Evolutionary conservation across 805 yeast genomes (phyloP).

Genomic region (Yarrowia phangngaensis): DNA sequence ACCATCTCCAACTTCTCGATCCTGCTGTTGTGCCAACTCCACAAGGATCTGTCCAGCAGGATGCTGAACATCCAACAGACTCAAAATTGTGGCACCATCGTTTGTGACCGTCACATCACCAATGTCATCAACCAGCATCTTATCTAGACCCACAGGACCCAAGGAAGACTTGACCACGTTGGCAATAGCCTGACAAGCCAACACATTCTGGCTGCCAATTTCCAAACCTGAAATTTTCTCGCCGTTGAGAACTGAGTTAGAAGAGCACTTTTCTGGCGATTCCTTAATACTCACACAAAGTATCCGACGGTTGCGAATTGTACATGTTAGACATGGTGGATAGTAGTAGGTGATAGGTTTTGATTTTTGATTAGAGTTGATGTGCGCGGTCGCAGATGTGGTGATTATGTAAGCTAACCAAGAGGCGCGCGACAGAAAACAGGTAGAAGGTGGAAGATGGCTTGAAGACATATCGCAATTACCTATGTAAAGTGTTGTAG

Average conservation of each 20-base stretch:
- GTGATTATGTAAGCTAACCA: no score
- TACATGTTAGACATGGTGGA: conserved; percentile 55
- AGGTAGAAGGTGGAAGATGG: no score
- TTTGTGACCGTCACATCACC: conserved; percentile 98
- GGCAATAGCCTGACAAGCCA: conserved; percentile 86
- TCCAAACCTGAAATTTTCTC: conserved; percentile 95
- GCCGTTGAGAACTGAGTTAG: conserved; percentile 70
- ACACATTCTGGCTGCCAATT: conserved; percentile 89
- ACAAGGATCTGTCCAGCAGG: conserved; percentile 98
- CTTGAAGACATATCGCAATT: background rate
- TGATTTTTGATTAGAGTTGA: conserved; percentile 24
- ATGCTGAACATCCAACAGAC: conserved; percentile 91
- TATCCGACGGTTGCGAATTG: conserved; percentile 82
- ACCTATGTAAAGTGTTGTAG: conserved; percentile 18
- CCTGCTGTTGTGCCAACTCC: conserved; percentile 97
- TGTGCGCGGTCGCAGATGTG: background rate
- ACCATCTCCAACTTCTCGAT: conserved; percentile 97
- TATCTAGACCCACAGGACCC: conserved; percentile 98
- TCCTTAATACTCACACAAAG: conserved; percentile 52
- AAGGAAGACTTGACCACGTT: conserved; percentile 84
- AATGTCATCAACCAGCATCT: conserved; percentile 97
- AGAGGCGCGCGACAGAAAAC: no score
- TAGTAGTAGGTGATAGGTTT: no score
- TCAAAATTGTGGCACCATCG: conserved; percentile 95
- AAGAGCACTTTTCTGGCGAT: background rate